Evolutionary conservation across 2,329 filamentous ascomycete genomes (phyloP), one percentile per base, ranked within the genome.

Genomic region (Monilinia fructicola): DNA sequence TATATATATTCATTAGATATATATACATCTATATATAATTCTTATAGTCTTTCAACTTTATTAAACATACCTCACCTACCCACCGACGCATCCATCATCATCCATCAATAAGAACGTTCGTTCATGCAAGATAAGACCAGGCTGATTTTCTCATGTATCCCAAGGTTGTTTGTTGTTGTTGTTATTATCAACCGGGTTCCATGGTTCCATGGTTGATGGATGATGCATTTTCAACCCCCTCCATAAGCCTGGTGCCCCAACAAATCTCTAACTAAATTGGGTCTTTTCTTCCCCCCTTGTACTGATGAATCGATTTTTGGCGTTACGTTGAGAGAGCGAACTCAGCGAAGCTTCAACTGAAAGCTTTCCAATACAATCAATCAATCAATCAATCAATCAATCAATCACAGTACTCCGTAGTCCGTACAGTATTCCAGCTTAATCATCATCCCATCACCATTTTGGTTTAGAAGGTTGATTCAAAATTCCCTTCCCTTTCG

Each of bases 191-290:
- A 59, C 56, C 44, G 16, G 56, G 42, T 12, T 42, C 56, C 56
- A 31, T 55, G n/a, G 12, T 7, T 46, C 5, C 6, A n/a, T n/a
- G 23, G n/a, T n/a, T n/a, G n/a, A n/a, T n/a, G n/a, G n/a, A n/a
- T n/a, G n/a, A 35, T 59, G 18, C 26, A 48, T 48, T 58, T 65
- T 52, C 63, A 59, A 52, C 54, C 63, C 63, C 53, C 62, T 56
- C 42, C 52, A 18, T 59, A 31, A 50, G 26, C 54, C 44, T 48
- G 56, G 44, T 50, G 54, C 64, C 64, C 64, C 64, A 65, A 65
- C 64, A 65, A 65, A 61, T 65, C 54, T 50, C 38, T 61, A 65
- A 61, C 64, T 50, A 53, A 53, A 60, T 65, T 44, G 56, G 48
- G 54, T 50, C 50, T 35, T 21, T 18, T 23, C 42, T 54, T 21